Conservation (phyloP, 805 yeast genomes). For the Saccharomycopsis olivae region DNA sequence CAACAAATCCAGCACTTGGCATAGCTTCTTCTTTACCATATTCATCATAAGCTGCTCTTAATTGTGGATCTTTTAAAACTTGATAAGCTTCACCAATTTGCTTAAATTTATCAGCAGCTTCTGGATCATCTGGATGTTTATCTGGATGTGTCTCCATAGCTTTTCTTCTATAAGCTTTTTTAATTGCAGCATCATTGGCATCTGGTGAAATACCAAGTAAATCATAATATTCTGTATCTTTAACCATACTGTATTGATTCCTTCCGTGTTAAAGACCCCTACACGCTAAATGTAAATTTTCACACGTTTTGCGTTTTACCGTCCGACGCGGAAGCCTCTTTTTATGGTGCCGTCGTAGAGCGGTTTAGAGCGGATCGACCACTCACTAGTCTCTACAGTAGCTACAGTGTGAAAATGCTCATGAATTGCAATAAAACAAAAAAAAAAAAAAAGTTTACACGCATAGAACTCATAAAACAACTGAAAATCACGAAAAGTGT, state of each 20-base stretch:
- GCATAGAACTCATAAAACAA: no score
- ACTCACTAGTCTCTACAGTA: no score
- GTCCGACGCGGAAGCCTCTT: no score
- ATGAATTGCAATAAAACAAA: no score
- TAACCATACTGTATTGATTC: constrained; percentile 59
- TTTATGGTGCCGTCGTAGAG: no score
- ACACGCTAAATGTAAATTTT: no score
- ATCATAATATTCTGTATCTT: constrained; percentile 83
- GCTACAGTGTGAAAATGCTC: no score
- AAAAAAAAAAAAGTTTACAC: no score
- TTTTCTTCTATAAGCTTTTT: constrained; percentile 84
- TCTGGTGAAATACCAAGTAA: constrained; percentile 52
- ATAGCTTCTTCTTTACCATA: constrained; percentile 70
- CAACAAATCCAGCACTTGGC: constrained; percentile 67
- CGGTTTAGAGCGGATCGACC: no score
- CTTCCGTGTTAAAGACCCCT: neutral
- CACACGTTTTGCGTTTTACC: no score
- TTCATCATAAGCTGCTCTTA: constrained; percentile 70
- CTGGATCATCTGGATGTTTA: constrained; percentile 89
- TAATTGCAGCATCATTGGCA: constrained; percentile 75
- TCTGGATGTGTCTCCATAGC: constrained; percentile 93
- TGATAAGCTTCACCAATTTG: constrained; percentile 62
- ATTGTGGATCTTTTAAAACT: constrained; percentile 61
- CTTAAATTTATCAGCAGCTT: constrained; percentile 82
- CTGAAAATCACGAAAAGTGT: no score